A percentile compares a stretch with the other conserved stretches of the same genome.
These are phyloP conservation scores for Termitomyces sp. DNA, from an alignment of 768 basidiomycete genomes.

Conservation along the genomic window DNA sequence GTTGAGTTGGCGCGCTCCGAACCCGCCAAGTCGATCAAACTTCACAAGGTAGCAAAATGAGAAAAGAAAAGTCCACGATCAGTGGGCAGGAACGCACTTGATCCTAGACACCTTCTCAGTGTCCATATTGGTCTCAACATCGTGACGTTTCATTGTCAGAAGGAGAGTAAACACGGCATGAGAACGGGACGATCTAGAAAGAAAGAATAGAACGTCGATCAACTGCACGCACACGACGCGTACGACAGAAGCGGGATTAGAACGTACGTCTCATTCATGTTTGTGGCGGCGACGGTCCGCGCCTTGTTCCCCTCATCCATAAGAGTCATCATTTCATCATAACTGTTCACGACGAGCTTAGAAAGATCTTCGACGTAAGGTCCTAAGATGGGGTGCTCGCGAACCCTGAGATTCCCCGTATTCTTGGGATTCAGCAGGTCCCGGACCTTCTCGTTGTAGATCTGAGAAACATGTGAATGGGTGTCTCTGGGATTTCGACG, in stretches of 20 bases:
- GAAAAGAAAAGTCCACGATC: conserved; percentile 3
- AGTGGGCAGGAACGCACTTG: conserved; percentile 44
- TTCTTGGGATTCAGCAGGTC: conserved; percentile 98
- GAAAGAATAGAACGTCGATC: conserved; percentile 6
- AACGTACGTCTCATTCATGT: conserved; percentile 97
- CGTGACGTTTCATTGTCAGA: conserved; percentile 88
- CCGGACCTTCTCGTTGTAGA: conserved; percentile 97
- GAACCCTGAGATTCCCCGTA: conserved; percentile 90
- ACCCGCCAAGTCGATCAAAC: conserved; percentile 94
- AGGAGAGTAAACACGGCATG: conserved; percentile 98
- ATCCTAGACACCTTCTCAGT: conserved; percentile 99
- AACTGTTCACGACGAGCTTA: conserved; percentile 86
- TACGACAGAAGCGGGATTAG: background rate
- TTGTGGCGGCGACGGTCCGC: conserved; percentile 95
- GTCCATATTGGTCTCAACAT: conserved; percentile 79
- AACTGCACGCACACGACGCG: conserved; percentile 4
- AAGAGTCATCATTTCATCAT: conserved; percentile 97
- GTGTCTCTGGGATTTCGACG: background rate
- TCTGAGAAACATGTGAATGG: conserved; percentile 39
- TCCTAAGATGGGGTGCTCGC: conserved; percentile 93
- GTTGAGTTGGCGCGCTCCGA: conserved; percentile 97
- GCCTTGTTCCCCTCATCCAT: conserved; percentile 99
- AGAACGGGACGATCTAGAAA: conserved; percentile 81
- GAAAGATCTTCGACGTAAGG: conserved; percentile 99
- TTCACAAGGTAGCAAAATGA: conserved; percentile 24